Evolutionary conservation across 768 basidiomycete genomes (phyloP), one percentile per base, ranked within the genome.

Genomic region (Tulasnella sp.): DNA sequence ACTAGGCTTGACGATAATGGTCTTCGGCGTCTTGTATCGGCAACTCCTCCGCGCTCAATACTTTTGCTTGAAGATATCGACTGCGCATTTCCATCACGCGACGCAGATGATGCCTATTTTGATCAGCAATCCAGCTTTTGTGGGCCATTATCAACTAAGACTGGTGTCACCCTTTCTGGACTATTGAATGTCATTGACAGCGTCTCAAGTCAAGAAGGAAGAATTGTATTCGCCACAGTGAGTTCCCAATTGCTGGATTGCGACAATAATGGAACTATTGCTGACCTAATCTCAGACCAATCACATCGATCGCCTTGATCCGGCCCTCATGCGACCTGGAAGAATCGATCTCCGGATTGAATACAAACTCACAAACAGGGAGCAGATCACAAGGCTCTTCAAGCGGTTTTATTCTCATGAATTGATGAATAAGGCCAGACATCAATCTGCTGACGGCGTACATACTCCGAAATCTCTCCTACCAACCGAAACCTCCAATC

Each of bases 51-150:
- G 28, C 77, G 79, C 12, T 87, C 83, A 62, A 84, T 93, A 35
- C 77, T 92, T 49, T 72, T 93, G 10, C 74, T 93, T n/a, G 90
- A 93, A 63, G 90, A 93, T 63, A 76, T 93, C 40, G 86, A 90
- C 58, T 87, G 87, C 27, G 87, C 87, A 0, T 90, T 90, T 61
- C 82, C 77, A 2, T 71, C 72, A 13, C 76, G 87, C 37, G 79
- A 82, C 58, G 5, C 3, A 24, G 20, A 43, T 4, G 41, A 29
- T 6, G 41, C n/a, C n/a, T n/a, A n/a, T n/a, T 19, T 12, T 35
- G 12, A 46, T 20, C 24, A 46, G 13, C 45, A 28, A 22, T 46
- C 34, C 45, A 22, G 34, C 22, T 33, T 33, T 28, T 46, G 34
- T 22, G 5, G 24, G 24, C 10, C 20, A 2, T 12, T 12, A 35